Evolutionary conservation across 441 rosid species (phyloP).

Genomic region (Pelargonium cotyledonis): DNA sequence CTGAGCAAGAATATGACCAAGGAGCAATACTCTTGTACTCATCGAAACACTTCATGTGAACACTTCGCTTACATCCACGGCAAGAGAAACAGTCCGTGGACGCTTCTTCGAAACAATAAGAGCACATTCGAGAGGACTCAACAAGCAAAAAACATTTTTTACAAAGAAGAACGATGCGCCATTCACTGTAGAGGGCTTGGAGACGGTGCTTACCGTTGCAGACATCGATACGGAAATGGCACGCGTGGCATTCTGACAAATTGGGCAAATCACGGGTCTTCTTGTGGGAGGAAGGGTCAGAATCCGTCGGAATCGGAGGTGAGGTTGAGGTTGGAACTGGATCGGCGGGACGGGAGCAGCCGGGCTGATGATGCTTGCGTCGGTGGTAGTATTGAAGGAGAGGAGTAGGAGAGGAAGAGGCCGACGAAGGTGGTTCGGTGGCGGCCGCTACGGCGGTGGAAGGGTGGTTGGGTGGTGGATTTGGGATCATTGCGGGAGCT

Average conservation of each 20-base stretch:
- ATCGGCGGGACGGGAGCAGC: not conserved
- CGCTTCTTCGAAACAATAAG: constrained; percentile 45
- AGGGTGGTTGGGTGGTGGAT: not conserved
- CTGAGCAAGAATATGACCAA: constrained; percentile 36
- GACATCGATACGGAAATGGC: constrained; percentile 39
- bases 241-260: constrained; percentile 49
- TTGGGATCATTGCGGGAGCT: not conserved
- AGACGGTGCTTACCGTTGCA: constrained; percentile 33
- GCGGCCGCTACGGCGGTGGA: not conserved
- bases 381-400: not conserved
- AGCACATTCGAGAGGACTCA: constrained; percentile 41
- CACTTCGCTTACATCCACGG: constrained; percentile 31
- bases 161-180: constrained; percentile 61
- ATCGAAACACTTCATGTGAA: constrained; percentile 40
- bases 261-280: constrained; percentile 51
- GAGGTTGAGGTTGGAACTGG: not conserved
- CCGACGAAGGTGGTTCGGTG: not conserved
- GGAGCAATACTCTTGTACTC: constrained; percentile 29
- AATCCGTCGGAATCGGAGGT: not conserved
- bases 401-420: not conserved
- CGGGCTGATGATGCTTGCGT: not conserved
- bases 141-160: constrained; percentile 34
- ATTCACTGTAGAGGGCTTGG: constrained; percentile 45
- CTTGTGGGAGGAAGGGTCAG: constrained; percentile 12
- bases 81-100: constrained; percentile 31